Evolutionary conservation across 2,329 filamentous ascomycete genomes (phyloP).

Genomic region (Epicoccum nigrum): DNA sequence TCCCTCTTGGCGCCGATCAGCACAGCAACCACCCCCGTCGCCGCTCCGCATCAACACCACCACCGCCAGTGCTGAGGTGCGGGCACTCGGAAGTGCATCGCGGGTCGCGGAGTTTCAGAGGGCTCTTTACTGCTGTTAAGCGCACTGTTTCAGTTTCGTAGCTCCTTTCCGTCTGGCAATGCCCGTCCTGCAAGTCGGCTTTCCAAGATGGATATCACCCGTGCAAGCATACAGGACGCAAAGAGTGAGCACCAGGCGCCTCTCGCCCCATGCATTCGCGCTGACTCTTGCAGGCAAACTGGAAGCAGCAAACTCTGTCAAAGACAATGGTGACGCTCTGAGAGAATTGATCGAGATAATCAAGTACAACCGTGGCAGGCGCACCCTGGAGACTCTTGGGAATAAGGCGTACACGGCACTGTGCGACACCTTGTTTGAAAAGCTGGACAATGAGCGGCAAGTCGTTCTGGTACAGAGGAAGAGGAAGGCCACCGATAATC

Average conservation of each 20-base stretch:
- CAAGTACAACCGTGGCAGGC: constrained; percentile 56
- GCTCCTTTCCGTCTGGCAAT: constrained; percentile 15
- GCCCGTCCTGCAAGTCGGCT: constrained; percentile 9
- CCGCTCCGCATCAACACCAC: constrained; percentile 25
- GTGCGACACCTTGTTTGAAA: constrained; percentile 79
- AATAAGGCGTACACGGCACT: constrained; percentile 83
- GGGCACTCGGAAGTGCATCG: not conserved
- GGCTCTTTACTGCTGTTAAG: not conserved
- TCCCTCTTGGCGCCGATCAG: constrained; percentile 16
- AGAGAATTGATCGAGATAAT: constrained; percentile 63
- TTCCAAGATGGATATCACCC: constrained; percentile 26
- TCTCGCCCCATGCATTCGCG: not conserved
- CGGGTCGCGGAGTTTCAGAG: constrained; percentile 3
- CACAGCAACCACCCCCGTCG: constrained; percentile 21
- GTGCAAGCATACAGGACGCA: constrained; percentile 44
- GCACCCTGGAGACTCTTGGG: constrained; percentile 58
- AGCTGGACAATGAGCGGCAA: constrained; percentile 70
- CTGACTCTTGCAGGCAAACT: constrained; percentile 39
- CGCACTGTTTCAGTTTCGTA: not conserved
- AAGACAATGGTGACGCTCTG: constrained; percentile 57
- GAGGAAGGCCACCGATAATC: constrained; percentile 51
- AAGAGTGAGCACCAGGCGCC: constrained; percentile 33
- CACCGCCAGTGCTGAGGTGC: constrained; percentile 2
- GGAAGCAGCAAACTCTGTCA: constrained; percentile 32
- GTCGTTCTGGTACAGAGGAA: constrained; percentile 59